Base-by-base conservation (phyloP, 1,284 basidiomycete species). In the Waitea zeae region DNA sequence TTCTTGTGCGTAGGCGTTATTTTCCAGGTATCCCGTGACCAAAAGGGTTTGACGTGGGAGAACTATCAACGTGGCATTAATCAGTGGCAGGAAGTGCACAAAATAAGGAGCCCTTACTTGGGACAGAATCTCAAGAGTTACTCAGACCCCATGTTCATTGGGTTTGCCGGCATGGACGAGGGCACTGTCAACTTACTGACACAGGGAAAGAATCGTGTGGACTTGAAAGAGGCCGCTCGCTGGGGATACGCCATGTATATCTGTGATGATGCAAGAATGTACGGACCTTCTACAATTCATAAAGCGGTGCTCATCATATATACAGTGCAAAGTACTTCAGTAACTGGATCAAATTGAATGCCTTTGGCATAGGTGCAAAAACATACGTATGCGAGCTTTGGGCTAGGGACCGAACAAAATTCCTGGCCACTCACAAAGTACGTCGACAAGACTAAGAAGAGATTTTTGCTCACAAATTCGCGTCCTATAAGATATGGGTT, bases 401-500 rank as follows among this genome's bases (percentile, higher is more conserved):
- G n/a, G 36, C 36, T 12, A 5, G 36, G 12, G 31, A 37, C 15
- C 20, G 36, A 4, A 18, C 32, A 12, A 37, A 34, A 9, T 34
- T 34, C 17, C 20, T 34, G 20, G 6, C 17, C 31, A 37, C 29
- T 19, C 26, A 26, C 24, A 26, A 26, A n/a, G 24, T 26, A n/a
- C 24, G n/a, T n/a, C n/a, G n/a, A n/a, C n/a, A n/a, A n/a, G n/a
- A n/a, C n/a, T n/a, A n/a, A n/a, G n/a, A 22, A 34, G 34, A 19
- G 11, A 29, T 11, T 14, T 27, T n/a, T 11, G 13, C 20, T 30
- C 14, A 37, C 14, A 29, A 12, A 12, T 27, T 12, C 7, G 12
- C 20, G 19, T 17, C 24, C 12, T n/a, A 12, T 13, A 20, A 42
- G 41, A 33, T 42, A 13, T 42, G 39, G 41, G 30, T 40, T 2